Percentiles rank a stretch among this genome's conserved stretches.
phyloP scores from a whole-genome alignment of 768 basidiomycete genomes.

The Dentipellis sp. region DNA sequence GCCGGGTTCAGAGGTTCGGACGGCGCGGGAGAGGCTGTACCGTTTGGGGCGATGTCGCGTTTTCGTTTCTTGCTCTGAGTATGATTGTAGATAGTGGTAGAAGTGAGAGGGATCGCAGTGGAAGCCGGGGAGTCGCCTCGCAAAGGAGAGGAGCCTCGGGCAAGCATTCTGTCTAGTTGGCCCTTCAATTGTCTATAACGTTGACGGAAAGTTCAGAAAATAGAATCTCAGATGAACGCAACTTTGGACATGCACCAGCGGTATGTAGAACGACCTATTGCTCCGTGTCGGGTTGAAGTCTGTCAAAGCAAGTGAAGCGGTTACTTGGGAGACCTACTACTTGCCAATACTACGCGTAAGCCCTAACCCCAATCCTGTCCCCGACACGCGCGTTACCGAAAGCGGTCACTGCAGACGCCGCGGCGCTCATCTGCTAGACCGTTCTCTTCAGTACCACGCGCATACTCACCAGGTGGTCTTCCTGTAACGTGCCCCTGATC shows the following conservation, averaged over 20 bases:
- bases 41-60: neutral
- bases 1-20: constrained; percentile 21
- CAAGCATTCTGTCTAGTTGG: neutral
- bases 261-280: too few species aligned
- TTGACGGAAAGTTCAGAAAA: too few species aligned
- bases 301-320: too few species aligned
- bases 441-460: neutral
- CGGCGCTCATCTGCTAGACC: neutral
- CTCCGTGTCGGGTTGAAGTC: too few species aligned
- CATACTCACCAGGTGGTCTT: too few species aligned
- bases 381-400: neutral
- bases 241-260: too few species aligned
- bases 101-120: neutral
- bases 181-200: too few species aligned
- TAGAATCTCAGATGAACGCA: too few species aligned
- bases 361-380: neutral
- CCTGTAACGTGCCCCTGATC: too few species aligned
- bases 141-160: constrained; percentile 1
- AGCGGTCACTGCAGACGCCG: neutral
- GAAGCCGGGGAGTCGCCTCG: constrained; percentile 22
- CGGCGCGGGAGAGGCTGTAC: neutral
- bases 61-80: neutral
- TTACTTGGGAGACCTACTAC: too few species aligned
- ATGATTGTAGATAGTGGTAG: neutral
- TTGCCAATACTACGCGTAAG: too few species aligned